Conservation (phyloP, 1,139 yeast species). For the Neolecta irregularis region DNA sequence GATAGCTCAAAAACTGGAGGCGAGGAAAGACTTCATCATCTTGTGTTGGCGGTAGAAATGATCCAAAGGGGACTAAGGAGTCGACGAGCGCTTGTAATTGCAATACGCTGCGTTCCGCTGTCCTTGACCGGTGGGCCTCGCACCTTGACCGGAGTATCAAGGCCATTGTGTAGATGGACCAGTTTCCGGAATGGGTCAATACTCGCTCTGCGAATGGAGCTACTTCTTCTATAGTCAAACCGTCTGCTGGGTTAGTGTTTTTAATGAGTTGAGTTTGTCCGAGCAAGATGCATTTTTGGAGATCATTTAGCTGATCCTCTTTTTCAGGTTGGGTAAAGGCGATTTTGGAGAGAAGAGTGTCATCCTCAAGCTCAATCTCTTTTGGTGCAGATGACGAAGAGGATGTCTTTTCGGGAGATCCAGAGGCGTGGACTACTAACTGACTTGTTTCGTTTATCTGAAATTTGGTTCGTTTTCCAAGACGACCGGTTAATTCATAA, state of each 20-base stretch:
- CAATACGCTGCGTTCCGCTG: slow-evolving; percentile 83
- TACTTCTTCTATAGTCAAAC: slow-evolving; percentile 64
- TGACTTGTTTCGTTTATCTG: slow-evolving; percentile 60
- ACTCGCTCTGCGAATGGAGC: slow-evolving; percentile 60
- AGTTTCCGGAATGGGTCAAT: slow-evolving; percentile 37
- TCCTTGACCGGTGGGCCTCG: slow-evolving; percentile 66
- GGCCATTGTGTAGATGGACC: slow-evolving; percentile 71
- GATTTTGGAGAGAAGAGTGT: slow-evolving; percentile 63
- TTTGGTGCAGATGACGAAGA: slow-evolving; percentile 16
- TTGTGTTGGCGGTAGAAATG: slow-evolving; percentile 37
- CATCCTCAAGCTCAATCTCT: slow-evolving; percentile 43
- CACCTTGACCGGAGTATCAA: slow-evolving; percentile 80
- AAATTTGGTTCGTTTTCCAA: slow-evolving; percentile 73
- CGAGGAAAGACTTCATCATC: slow-evolving; percentile 34
- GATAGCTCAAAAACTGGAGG: slow-evolving; percentile 52
- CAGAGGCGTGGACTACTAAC: slow-evolving; percentile 54
- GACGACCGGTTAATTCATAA: slow-evolving; percentile 67
- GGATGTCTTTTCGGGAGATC: slow-evolving; percentile 17
- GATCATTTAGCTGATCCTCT: slow-evolving; percentile 37
- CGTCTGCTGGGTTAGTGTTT: slow-evolving; percentile 30
- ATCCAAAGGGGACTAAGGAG: slow-evolving; percentile 54
- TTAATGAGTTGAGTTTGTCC: slow-evolving; percentile 49
- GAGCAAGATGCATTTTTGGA: slow-evolving; percentile 59
- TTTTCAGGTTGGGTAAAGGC: slow-evolving; percentile 26
- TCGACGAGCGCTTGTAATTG: slow-evolving; percentile 89